These are phyloP conservation scores for Crithidia sp. DNA, from an alignment of 208 protist species.

Conservation along the genomic window DNA sequence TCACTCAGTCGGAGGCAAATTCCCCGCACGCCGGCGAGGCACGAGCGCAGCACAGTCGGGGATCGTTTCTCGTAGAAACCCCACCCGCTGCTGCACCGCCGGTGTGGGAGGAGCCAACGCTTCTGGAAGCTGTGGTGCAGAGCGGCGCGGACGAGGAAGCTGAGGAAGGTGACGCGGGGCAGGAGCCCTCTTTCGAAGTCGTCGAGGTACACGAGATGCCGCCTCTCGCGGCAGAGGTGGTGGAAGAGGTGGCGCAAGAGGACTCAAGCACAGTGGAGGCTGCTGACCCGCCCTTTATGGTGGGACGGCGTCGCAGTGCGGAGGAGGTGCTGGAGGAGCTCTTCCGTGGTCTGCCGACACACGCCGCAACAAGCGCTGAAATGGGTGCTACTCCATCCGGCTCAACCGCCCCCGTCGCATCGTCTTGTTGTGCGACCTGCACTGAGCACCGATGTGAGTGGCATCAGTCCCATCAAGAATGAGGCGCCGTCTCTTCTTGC, in stretches of 20 bases:
- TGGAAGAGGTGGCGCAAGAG: background rate
- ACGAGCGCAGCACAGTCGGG: background rate
- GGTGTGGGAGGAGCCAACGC: background rate
- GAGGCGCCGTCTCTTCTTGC: constrained; percentile 42
- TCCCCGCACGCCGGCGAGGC: background rate
- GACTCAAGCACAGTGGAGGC: background rate
- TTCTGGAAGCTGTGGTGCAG: constrained; percentile 1
- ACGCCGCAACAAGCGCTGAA: background rate
- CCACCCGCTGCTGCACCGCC: background rate
- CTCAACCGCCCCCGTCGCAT: too few species aligned
- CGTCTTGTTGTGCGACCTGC: constrained; percentile 11
- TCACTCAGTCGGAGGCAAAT: constrained; percentile 22
- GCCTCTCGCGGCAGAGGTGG: background rate
- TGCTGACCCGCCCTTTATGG: background rate
- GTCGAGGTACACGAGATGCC: background rate
- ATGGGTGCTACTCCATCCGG: too few species aligned
- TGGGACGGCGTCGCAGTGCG: background rate
- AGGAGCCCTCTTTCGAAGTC: background rate
- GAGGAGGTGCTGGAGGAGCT: constrained; percentile 10
- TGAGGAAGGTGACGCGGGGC: background rate
- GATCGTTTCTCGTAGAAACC: background rate
- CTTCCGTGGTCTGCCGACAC: background rate
- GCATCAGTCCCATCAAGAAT: constrained; percentile 53
- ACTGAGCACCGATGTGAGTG: constrained; percentile 39
- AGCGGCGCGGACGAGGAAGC: background rate